These are phyloP conservation scores for Trichoderma sp. DNA, from an alignment of 2,329 filamentous ascomycete genomes.

Conservation along the genomic window DNA sequence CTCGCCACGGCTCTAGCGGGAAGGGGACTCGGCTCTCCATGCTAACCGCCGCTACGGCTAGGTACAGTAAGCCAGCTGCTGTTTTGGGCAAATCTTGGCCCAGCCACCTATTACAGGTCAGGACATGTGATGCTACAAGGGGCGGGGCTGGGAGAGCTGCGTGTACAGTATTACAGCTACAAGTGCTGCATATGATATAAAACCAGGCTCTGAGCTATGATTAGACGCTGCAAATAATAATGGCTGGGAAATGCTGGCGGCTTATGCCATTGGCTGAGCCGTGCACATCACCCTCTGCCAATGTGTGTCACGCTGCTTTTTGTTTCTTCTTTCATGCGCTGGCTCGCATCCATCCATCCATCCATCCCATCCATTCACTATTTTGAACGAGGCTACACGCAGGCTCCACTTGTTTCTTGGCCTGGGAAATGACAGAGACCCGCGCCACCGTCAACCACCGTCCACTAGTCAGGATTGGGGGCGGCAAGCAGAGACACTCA, in stretches of 20 bases:
- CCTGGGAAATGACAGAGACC: slow-evolving; percentile 17
- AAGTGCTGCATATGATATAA: background rate
- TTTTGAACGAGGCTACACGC: background rate
- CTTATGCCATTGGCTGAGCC: background rate
- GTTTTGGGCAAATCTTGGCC: slow-evolving; percentile 16
- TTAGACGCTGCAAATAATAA: background rate
- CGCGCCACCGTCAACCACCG: slow-evolving; percentile 4
- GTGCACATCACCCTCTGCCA: background rate
- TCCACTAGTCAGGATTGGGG: slow-evolving; percentile 5
- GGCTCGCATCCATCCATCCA: background rate
- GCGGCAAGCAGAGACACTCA: background rate
- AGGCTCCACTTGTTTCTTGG: background rate
- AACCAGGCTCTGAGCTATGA: background rate
- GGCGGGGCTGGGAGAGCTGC: slow-evolving; percentile 13
- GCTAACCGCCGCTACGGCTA: background rate
- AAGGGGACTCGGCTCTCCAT: background rate
- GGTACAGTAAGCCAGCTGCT: slow-evolving; percentile 6
- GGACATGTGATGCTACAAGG: slow-evolving; percentile 16
- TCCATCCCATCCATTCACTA: too few relatives aligned
- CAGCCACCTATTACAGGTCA: slow-evolving; percentile 13
- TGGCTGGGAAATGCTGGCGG: slow-evolving; percentile 4
- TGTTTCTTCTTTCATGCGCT: background rate
- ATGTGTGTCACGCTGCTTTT: background rate
- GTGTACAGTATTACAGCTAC: background rate
- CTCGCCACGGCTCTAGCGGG: background rate